phyloP scores from a whole-genome alignment of 331 rosid species.

The Acacia pycnantha region DNA sequence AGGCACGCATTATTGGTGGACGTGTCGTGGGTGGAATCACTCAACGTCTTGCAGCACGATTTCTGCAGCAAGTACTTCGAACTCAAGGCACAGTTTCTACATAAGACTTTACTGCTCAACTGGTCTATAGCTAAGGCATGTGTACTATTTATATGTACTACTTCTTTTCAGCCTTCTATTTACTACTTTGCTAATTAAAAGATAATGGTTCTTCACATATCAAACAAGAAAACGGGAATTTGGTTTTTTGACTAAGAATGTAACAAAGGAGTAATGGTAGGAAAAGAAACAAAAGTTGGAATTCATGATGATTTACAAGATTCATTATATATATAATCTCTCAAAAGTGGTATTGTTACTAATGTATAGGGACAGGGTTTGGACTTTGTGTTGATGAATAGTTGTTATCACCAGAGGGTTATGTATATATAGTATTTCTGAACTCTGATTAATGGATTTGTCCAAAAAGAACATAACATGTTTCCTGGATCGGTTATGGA shows the following conservation, averaged over 20 bases:
- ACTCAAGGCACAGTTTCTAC: constrained; percentile 40
- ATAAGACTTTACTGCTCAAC: neutral
- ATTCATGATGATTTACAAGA: neutral
- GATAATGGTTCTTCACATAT: neutral
- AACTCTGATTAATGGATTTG: neutral
- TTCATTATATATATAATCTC: neutral
- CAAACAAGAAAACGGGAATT: neutral
- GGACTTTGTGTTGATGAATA: neutral
- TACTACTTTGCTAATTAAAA: neutral
- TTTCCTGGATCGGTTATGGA: neutral
- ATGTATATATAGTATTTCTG: neutral
- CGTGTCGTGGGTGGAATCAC: constrained; percentile 60
- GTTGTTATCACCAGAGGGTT: neutral
- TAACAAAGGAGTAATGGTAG: neutral
- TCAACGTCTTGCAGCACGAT: constrained; percentile 68
- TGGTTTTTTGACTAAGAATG: neutral
- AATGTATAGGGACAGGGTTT: neutral
- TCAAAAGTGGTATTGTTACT: neutral
- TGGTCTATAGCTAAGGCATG: neutral
- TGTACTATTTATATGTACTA: neutral
- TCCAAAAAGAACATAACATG: neutral
- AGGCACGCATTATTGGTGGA: constrained; percentile 57
- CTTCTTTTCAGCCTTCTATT: neutral
- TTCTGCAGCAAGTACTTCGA: constrained; percentile 64
- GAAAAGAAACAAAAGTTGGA: neutral